These are phyloP conservation scores for Potentilla sterilis DNA, from an alignment of 306 rosid species.

Conservation along the genomic window DNA sequence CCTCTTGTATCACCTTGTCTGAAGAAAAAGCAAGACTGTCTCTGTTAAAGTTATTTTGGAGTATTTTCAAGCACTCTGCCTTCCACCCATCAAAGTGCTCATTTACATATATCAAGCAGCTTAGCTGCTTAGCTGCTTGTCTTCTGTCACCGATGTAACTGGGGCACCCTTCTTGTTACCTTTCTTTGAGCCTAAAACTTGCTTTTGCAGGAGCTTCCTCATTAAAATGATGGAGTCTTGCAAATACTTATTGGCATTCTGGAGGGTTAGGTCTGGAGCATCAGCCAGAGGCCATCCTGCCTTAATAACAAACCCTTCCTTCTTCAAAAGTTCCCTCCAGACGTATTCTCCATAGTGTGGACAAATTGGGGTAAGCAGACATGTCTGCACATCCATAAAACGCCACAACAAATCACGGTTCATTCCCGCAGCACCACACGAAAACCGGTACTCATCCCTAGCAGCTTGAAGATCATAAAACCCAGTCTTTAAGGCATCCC, in stretches of 20 bases:
- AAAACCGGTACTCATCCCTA: no score
- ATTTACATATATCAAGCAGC: slow-evolving; percentile 70
- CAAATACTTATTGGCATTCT: slow-evolving; percentile 65
- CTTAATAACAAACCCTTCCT: not conserved
- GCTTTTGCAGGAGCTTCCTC: slow-evolving; percentile 93
- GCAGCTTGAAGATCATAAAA: no score
- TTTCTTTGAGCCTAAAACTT: slow-evolving; percentile 70
- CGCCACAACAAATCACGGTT: slow-evolving; percentile 29
- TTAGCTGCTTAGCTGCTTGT: slow-evolving; percentile 38
- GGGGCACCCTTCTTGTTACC: slow-evolving; percentile 62
- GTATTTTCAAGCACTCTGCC: slow-evolving; percentile 75
- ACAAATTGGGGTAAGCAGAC: no score
- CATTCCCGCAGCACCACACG: no score
- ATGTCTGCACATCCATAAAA: no score
- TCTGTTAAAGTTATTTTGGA: slow-evolving; percentile 41
- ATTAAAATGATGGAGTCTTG: slow-evolving; percentile 74
- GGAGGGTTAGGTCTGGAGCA: no score
- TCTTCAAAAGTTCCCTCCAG: slow-evolving; percentile 12
- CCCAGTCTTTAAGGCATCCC: no score
- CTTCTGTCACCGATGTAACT: slow-evolving; percentile 37
- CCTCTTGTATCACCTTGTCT: slow-evolving; percentile 57
- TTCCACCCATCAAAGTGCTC: slow-evolving; percentile 87
- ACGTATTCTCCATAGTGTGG: no score
- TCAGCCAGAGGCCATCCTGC: no score
- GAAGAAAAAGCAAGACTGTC: slow-evolving; percentile 46